Evolutionary conservation across 345 rosid genomes (phyloP).

Genomic region (Melaleuca alternifolia): DNA sequence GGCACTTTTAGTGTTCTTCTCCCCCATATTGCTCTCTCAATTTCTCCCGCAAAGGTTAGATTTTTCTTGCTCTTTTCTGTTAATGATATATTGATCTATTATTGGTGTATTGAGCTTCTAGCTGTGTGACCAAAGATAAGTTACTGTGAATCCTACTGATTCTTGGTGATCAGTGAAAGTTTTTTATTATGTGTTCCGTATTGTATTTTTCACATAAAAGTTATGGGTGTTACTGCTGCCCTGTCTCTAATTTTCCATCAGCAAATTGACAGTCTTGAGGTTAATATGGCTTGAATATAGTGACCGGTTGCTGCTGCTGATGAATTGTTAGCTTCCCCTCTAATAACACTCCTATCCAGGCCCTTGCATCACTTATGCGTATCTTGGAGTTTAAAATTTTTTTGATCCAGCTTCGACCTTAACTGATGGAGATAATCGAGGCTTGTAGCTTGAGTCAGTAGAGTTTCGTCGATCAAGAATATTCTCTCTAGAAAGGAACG

Average conservation of each 20-base stretch:
- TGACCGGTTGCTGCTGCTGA: background rate
- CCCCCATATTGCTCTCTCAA: no score
- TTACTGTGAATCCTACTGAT: no score
- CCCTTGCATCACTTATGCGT: background rate
- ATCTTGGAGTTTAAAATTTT: background rate
- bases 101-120: no score
- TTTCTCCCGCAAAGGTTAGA: no score
- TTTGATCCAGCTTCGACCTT: background rate
- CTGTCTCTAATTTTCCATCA: background rate
- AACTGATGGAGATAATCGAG: background rate
- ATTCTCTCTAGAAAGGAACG: background rate
- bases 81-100: no score
- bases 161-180: no score
- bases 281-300: background rate
- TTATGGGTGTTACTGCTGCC: background rate
- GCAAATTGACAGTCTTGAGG: background rate
- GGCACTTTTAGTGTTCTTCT: no score
- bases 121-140: no score
- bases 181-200: no score
- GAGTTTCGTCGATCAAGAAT: background rate
- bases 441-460: background rate
- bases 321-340: background rate
- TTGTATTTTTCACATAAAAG: no score
- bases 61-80: no score
- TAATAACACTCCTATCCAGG: background rate